Percentiles rank a stretch among this genome's conserved stretches.
Evolutionary conservation across 495 filamentous ascomycete species (phyloP).

Genomic region (Penicillium silybi): DNA sequence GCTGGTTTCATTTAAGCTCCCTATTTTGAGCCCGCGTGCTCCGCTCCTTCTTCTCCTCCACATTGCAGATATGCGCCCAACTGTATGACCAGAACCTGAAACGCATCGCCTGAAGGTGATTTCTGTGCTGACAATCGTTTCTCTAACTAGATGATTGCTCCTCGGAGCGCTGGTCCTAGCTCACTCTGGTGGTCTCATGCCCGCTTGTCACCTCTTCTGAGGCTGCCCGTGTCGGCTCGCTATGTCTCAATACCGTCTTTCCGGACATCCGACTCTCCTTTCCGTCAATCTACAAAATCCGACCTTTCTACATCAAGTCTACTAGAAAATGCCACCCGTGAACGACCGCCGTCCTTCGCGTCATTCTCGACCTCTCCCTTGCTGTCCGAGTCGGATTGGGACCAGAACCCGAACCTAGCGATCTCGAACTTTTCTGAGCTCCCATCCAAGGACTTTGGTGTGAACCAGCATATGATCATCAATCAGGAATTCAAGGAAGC

Average conservation of each 20-base stretch:
- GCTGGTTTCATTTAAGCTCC: conserved; percentile 16
- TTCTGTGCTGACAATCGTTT: conserved; percentile 2
- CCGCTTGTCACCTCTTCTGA: conserved; percentile 12
- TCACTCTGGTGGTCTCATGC: conserved; percentile 24
- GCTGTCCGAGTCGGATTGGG: conserved; percentile 58
- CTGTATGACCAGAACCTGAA: conserved; percentile 24
- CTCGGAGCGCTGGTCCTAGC: conserved; percentile 19
- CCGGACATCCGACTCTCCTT: conserved; percentile 18
- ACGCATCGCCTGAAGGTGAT: conserved; percentile 5
- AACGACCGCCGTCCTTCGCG: conserved; percentile 16
- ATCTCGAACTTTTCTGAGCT: conserved; percentile 82
- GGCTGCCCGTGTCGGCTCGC: conserved; percentile 23
- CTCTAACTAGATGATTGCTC: conserved; percentile 19
- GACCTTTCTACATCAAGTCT: conserved; percentile 9
- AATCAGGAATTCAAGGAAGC: conserved; percentile 92
- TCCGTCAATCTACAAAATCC: conserved; percentile 11
- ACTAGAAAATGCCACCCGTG: conserved; percentile 14
- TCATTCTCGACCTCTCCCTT: conserved; percentile 39
- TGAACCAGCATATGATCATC: conserved; percentile 92
- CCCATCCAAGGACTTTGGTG: conserved; percentile 82
- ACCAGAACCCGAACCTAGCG: conserved; percentile 69
- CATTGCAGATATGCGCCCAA: conserved; percentile 32
- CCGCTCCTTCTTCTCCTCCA: conserved; percentile 23
- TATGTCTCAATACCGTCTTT: conserved; percentile 25
- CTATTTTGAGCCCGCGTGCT: conserved; percentile 24